Evolutionary conservation across 1,284 basidiomycete species (phyloP).

Genomic region (Tilletia indica): DNA sequence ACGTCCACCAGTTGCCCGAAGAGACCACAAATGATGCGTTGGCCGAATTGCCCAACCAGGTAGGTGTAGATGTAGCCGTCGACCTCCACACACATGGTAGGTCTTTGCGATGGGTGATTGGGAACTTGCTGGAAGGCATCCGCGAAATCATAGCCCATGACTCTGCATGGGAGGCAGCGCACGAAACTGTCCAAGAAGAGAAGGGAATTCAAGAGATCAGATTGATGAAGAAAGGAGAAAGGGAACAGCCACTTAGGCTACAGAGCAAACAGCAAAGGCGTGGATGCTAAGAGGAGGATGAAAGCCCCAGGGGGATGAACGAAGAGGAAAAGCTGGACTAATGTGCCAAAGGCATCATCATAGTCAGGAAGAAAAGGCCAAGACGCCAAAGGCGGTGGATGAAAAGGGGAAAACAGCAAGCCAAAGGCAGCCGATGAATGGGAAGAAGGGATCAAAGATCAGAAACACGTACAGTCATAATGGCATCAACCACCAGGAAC

Average conservation of each 20-base stretch:
- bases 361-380: too few relatives aligned
- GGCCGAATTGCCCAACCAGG: not conserved
- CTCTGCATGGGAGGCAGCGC: not conserved
- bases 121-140: not conserved
- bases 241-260: too few relatives aligned
- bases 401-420: too few relatives aligned
- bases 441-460: not conserved
- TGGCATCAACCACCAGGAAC: not conserved
- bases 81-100: not conserved
- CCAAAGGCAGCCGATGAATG: too few relatives aligned
- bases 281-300: too few relatives aligned
- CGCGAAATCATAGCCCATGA: not conserved
- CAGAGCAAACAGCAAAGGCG: too few relatives aligned
- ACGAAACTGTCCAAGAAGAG: not conserved
- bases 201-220: too few relatives aligned
- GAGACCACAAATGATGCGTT: not conserved
- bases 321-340: too few relatives aligned
- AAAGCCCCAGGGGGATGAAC: too few relatives aligned
- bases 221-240: too few relatives aligned
- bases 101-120: not conserved
- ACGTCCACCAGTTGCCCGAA: not conserved
- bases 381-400: too few relatives aligned
- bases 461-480: not conserved
- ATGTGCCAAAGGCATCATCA: too few relatives aligned
- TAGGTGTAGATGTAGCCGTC: not conserved